A percentile compares a stretch with the other conserved stretches of the same genome.
These are phyloP conservation scores for Auxenochlorella pyrenoidosa DNA, from an alignment of 139 green algal species.

Conservation along the genomic window DNA sequence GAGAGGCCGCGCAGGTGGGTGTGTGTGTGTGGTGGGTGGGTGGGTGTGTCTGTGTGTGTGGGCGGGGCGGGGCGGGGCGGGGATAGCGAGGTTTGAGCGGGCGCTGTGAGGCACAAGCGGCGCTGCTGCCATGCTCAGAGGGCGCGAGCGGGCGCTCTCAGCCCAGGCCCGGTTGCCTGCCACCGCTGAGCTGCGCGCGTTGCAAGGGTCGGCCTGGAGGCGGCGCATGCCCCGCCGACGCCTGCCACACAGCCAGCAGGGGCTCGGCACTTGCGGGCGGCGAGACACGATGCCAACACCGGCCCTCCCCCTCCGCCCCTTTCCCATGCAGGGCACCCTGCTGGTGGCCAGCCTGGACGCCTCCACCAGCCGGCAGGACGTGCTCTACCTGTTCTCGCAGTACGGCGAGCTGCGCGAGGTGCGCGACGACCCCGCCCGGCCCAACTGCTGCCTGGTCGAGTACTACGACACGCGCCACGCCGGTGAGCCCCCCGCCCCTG, in stretches of 20 bases:
- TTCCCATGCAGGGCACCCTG: slow-evolving; percentile 74
- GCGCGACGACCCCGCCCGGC: slow-evolving; percentile 6
- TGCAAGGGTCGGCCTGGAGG: no score
- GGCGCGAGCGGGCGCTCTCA: no score
- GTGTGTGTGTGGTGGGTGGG: not conserved
- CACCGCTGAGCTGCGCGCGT: no score
- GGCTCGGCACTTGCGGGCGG: no score
- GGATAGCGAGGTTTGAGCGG: not conserved
- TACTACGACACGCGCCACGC: slow-evolving; percentile 85
- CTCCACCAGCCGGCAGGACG: slow-evolving; percentile 72
- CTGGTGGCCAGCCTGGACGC: slow-evolving; percentile 86
- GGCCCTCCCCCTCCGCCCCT: no score
- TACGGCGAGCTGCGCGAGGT: slow-evolving; percentile 88
- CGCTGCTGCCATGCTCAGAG: no score
- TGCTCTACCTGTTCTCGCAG: slow-evolving; percentile 78
- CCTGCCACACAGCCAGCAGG: not conserved
- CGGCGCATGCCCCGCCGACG: not conserved
- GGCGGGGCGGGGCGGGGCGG: not conserved
- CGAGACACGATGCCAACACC: no score
- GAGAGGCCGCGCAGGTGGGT: slow-evolving; percentile 56
- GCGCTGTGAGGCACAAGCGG: no score
- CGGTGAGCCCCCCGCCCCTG: not conserved
- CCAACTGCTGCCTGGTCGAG: slow-evolving; percentile 74
- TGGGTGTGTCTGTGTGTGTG: not conserved
- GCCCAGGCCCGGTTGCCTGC: no score